Evolutionary conservation across 495 filamentous ascomycete species (phyloP), one percentile per base, ranked within the genome.

Genomic region (Bathelium albidoporum): DNA sequence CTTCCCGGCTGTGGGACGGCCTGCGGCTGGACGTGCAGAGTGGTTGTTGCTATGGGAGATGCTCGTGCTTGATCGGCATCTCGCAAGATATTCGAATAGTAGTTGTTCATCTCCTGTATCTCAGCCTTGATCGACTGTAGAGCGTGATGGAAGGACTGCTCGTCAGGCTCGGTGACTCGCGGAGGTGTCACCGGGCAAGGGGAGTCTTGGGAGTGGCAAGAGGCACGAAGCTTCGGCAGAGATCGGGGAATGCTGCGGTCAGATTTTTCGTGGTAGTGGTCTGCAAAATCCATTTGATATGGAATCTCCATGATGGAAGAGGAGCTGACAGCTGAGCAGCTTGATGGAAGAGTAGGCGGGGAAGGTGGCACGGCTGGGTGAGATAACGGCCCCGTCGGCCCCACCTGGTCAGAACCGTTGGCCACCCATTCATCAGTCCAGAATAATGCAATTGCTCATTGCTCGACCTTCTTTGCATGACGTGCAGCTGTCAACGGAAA

Each of bases 231-330:
- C 24, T 55, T 55, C 22, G 20, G 49, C 49, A 55, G 20, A 28
- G 49, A 24, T 2, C 49, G 20, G 2, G 49, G 49, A 16, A 29
- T 9, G 12, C 29, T 55, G 49, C 49, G 22, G 5, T 55, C 49
- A 24, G 49, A 3, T 24, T 55, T 55, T 10, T 55, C 49, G 24
- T 28, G 16, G 49, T 55, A 29, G 7, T 55, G 49, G 24, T 55
- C 49, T 55, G 49, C 49, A 24, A 55, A 55, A 20, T 55, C 49
- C 49, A 55, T 55, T 55, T 55, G 49, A 29, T 55, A 55, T 29
- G 49, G 49, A 11, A 55, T 55, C 49, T 55, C 49, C 49, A 55
- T 55, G 49, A 55, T 55, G 49, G 22, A 9, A 24, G 20, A 55
- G 49, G 49, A 49, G 44, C 44, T 49, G 44, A 55, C n/a, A n/a